Evolutionary conservation across 2,329 filamentous ascomycete species (phyloP), one percentile per base, ranked within the genome.

Genomic region (Karstenula rhodostoma): DNA sequence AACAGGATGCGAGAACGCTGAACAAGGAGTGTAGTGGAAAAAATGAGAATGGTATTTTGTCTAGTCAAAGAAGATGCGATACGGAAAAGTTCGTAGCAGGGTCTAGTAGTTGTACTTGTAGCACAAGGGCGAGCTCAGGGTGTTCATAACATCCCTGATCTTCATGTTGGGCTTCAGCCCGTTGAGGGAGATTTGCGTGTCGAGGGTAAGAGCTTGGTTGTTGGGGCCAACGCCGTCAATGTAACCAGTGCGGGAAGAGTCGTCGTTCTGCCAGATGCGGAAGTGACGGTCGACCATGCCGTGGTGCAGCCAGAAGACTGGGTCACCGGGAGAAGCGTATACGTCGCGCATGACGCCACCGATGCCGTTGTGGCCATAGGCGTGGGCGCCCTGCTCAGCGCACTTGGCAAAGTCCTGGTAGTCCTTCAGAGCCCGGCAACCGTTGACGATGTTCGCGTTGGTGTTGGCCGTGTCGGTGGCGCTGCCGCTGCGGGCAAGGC

Each of bases 241-340:
- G 47, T 51, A 67, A 25, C 44, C 65, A 4, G 65, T 37, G 58
- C 74, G 73, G 6, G 61, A 56, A 19, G 56, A 46, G 61, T 73
- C 64, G 27, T 46, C 44, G 68, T 75, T 75, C 69, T 85, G 82
- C 82, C 82, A 85, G 61, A 83, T 81, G 77, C 81, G 82, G 76
- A 78, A 85, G 46, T 80, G 76, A 48, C 81, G 79, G 71, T 85
- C 83, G 52, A 85, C 78, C 69, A 81, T 80, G 17, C 71, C 78
- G 63, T 85, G 83, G 72, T 85, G 83, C 40, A 82, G 73, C 69
- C 75, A 85, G 74, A 85, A 85, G 60, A 78, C 60, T n/a, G 73
- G 72, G 65, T 78, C 75, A 22, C 66, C 68, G 47, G 73, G 72
- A 2, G 76, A 77, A 13, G 67, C 72, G 43, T 68, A 77, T 9